phyloP scores from a whole-genome alignment of 305 asterid genomes.

The Withania somnifera region DNA sequence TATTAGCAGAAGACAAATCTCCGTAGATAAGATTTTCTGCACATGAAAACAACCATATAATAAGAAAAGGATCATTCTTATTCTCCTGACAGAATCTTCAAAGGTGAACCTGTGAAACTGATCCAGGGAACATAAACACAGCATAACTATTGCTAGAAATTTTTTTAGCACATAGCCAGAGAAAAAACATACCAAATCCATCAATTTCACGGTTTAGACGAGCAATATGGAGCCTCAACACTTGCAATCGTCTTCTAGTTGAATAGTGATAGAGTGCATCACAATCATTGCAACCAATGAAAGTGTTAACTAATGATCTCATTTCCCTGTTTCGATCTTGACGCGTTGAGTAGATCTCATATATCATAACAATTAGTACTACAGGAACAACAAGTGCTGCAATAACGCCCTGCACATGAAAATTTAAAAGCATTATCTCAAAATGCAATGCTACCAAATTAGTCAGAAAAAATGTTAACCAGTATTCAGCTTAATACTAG shows the following conservation, averaged over 20 bases:
- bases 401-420: background rate
- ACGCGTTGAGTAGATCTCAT: background rate
- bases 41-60: background rate
- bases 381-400: background rate
- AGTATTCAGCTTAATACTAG: background rate
- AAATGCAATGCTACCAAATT: background rate
- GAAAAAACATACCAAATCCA: slow-evolving; percentile 2
- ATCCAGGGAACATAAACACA: background rate
- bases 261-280: background rate
- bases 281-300: background rate
- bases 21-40: background rate
- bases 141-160: background rate
- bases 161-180: background rate
- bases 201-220: slow-evolving; percentile 1
- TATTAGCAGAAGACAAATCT: background rate
- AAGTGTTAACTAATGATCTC: background rate
- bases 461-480: background rate
- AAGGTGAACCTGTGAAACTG: background rate
- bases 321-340: background rate
- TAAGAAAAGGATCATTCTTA: background rate
- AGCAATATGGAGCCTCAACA: slow-evolving; percentile 2
- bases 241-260: slow-evolving; percentile 1
- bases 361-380: background rate
- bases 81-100: background rate
- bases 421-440: background rate